Conservation (phyloP, 371 early-diverging fungal genomes). For the Mortierella sp. region DNA sequence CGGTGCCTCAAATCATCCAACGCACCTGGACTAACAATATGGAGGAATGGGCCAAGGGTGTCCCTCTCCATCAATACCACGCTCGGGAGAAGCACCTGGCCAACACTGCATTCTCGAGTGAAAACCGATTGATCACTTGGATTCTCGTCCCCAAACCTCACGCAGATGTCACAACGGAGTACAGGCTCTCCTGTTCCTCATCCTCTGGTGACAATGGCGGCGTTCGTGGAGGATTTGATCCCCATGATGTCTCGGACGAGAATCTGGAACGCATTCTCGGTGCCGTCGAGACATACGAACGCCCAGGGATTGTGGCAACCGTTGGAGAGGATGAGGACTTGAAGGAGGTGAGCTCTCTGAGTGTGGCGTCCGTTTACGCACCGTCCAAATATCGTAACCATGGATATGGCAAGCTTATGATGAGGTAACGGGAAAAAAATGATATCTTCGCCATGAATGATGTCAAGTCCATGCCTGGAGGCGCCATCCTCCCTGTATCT, state of each 20-base stretch:
- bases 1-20: slow-evolving; percentile 29
- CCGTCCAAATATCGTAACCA: slow-evolving; percentile 50
- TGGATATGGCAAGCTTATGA: slow-evolving; percentile 55
- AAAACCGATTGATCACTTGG: slow-evolving; percentile 49
- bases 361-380: slow-evolving; percentile 59
- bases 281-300: slow-evolving; percentile 51
- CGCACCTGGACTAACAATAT: slow-evolving; percentile 53
- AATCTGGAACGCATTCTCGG: slow-evolving; percentile 40
- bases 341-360: slow-evolving; percentile 34
- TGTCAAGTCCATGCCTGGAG: no score
- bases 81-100: slow-evolving; percentile 53
- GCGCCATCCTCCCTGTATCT: no score
- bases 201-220: background rate
- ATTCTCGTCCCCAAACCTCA: slow-evolving; percentile 49
- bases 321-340: slow-evolving; percentile 21
- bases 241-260: slow-evolving; percentile 5
- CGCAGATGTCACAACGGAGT: slow-evolving; percentile 16
- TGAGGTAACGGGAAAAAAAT: slow-evolving; percentile 28
- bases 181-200: no score
- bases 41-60: slow-evolving; percentile 57
- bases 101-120: slow-evolving; percentile 41
- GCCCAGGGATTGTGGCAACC: slow-evolving; percentile 37
- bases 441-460: no score
- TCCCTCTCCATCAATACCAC: slow-evolving; percentile 45
- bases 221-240: slow-evolving; percentile 22